phyloP scores from a whole-genome alignment of 1,284 basidiomycete species.

The Apiotrichum laibachii region DNA sequence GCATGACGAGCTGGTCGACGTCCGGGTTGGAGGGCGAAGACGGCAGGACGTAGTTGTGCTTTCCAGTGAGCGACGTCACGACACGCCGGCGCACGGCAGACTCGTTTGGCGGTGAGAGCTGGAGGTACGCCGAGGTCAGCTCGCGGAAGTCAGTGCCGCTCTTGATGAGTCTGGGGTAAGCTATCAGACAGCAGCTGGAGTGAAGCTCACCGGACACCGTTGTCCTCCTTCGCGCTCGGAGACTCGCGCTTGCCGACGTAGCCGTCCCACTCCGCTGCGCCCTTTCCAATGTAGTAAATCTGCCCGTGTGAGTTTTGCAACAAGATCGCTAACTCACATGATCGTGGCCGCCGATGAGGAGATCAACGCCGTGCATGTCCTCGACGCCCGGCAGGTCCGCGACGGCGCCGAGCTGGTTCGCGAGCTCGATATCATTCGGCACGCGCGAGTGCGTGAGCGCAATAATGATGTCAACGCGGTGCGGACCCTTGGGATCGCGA shows the following conservation, averaged over 20 bases:
- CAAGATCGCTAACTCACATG: slow-evolving; percentile 56
- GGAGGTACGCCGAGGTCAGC: slow-evolving; percentile 68
- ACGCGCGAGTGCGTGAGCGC: slow-evolving; percentile 77
- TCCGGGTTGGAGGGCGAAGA: slow-evolving; percentile 60
- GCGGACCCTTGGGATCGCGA: slow-evolving; percentile 66
- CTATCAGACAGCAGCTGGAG: too few relatives aligned
- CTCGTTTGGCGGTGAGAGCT: slow-evolving; percentile 60
- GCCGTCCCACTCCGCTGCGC: slow-evolving; percentile 68
- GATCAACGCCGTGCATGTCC: slow-evolving; percentile 71
- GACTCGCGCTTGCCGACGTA: slow-evolving; percentile 60
- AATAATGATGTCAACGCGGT: slow-evolving; percentile 73
- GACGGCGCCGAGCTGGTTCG: slow-evolving; percentile 63
- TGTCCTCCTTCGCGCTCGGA: slow-evolving; percentile 71
- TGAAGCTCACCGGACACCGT: slow-evolving; percentile 61
- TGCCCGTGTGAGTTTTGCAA: slow-evolving; percentile 16
- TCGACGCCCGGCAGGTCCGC: slow-evolving; percentile 54
- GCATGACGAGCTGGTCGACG: slow-evolving; percentile 63
- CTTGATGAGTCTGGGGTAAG: slow-evolving; percentile 59
- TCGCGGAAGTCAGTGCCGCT: slow-evolving; percentile 90
- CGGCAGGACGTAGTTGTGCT: slow-evolving; percentile 64
- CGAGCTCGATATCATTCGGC: slow-evolving; percentile 67
- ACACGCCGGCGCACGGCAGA: slow-evolving; percentile 64
- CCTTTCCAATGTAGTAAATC: slow-evolving; percentile 62
- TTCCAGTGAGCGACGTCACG: slow-evolving; percentile 65
- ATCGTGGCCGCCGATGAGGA: slow-evolving; percentile 86